These are phyloP conservation scores for Rhizopogon vinicolor DNA, from an alignment of 768 basidiomycete species.

Conservation along the genomic window DNA sequence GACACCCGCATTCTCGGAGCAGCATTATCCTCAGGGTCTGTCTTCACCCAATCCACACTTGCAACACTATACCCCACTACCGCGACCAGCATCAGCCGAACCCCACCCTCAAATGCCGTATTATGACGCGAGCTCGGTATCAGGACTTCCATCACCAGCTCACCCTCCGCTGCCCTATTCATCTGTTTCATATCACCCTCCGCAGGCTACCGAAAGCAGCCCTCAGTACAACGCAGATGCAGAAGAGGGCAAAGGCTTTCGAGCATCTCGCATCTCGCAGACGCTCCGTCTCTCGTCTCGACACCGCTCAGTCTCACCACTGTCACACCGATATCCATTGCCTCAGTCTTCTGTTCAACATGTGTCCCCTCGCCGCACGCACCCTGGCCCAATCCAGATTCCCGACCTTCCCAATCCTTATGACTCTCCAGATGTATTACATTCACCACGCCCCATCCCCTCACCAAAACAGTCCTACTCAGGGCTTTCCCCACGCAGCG, in stretches of 20 bases:
- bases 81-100: conserved; percentile 53
- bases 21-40: neutral
- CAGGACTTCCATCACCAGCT: conserved; percentile 31
- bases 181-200: conserved; percentile 18
- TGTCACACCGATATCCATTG: conserved; percentile 48
- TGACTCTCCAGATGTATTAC: conserved; percentile 35
- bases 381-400: conserved; percentile 19
- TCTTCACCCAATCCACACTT: conserved; percentile 4
- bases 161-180: conserved; percentile 26
- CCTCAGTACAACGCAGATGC: conserved; percentile 27
- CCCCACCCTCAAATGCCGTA: conserved; percentile 27
- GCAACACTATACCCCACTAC: conserved; percentile 32
- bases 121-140: conserved; percentile 23
- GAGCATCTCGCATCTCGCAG: conserved; percentile 52
- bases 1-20: neutral
- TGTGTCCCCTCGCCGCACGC: conserved; percentile 5
- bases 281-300: conserved; percentile 56
- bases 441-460: conserved; percentile 65
- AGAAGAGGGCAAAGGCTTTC: conserved; percentile 59
- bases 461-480: conserved; percentile 57
- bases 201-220: conserved; percentile 7
- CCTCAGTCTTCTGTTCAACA: conserved; percentile 17
- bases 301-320: conserved; percentile 58
- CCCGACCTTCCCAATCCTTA: conserved; percentile 23
- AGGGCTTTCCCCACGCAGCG: conserved; percentile 20